Evolutionary conservation across 148 eudicot species (phyloP).

Genomic region (Silene uniflora): DNA sequence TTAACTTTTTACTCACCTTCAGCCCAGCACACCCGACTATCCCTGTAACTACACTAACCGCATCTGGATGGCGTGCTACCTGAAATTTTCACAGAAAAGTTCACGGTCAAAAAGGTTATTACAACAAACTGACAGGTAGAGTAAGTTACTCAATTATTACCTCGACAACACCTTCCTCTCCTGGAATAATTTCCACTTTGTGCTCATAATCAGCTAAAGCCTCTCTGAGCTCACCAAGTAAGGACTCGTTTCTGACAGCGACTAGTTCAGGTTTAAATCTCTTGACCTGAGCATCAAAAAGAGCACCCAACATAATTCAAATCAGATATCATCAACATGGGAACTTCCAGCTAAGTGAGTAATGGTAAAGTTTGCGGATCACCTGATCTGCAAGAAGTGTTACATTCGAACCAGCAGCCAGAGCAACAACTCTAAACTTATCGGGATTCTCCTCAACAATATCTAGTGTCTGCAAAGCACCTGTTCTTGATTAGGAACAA

Average conservation of each 20-base stretch:
- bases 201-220: conserved; percentile 76
- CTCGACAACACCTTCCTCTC: conserved; percentile 90
- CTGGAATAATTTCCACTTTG: conserved; percentile 94
- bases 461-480: conserved; percentile 68
- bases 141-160: conserved; percentile 30
- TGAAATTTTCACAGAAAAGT: conserved; percentile 23
- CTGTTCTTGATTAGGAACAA: conserved; percentile 23
- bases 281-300: conserved; percentile 51
- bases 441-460: conserved; percentile 90
- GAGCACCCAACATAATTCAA: background rate
- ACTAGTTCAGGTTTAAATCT: conserved; percentile 84
- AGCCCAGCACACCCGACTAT: conserved; percentile 99
- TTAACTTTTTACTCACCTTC: conserved; percentile 43
- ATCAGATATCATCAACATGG: background rate
- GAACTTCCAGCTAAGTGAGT: background rate
- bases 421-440: conserved; percentile 87
- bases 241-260: conserved; percentile 68
- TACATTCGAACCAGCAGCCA: conserved; percentile 96
- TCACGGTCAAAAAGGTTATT: background rate
- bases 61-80: conserved; percentile 99
- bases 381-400: conserved; percentile 99
- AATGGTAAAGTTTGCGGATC: conserved; percentile 18
- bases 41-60: conserved; percentile 88
- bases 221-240: conserved; percentile 73
- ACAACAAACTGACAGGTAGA: no score